Percentiles rank a stretch among this genome's conserved stretches.
These are phyloP conservation scores for Wickerhamomyces pijperi DNA, from an alignment of 805 yeast genomes.

Conservation along the genomic window DNA sequence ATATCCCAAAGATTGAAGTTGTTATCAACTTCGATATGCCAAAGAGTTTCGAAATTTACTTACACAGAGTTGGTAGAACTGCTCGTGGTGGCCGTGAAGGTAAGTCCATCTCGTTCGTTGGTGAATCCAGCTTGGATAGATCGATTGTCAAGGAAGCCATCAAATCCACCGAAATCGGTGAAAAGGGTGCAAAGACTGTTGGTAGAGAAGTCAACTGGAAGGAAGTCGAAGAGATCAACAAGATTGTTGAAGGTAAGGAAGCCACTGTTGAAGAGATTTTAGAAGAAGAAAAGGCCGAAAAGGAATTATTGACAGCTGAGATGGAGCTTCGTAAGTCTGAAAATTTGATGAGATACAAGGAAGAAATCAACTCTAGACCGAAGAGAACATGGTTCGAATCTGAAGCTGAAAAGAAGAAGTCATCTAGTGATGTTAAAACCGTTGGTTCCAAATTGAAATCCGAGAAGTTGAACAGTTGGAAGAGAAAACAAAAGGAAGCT, in stretches of 20 bases:
- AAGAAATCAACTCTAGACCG: constrained; percentile 83
- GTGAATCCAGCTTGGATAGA: constrained; percentile 83
- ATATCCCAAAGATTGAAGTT: constrained; percentile 93
- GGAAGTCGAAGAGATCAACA: constrained; percentile 60
- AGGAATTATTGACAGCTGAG: constrained; percentile 80
- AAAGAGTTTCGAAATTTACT: constrained; percentile 76
- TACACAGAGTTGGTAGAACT: constrained; percentile 98
- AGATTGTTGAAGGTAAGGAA: constrained; percentile 46
- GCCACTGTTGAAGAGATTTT: constrained; percentile 64
- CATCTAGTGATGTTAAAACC: constrained; percentile 21
- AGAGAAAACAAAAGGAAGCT: constrained; percentile 61
- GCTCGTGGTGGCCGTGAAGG: constrained; percentile 99
- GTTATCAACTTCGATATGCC: constrained; percentile 97
- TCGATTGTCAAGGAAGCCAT: constrained; percentile 85
- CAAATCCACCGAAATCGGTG: constrained; percentile 39
- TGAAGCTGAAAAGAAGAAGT: constrained; percentile 29
- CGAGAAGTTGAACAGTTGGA: constrained; percentile 51
- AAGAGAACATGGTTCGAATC: constrained; percentile 93
- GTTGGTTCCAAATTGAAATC: constrained; percentile 31
- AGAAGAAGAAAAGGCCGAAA: constrained; percentile 80
- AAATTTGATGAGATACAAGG: constrained; percentile 67
- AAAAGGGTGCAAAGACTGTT: constrained; percentile 46
- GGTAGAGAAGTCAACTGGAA: constrained; percentile 90
- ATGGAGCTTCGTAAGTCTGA: constrained; percentile 82
- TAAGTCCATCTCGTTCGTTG: constrained; percentile 84